Evolutionary conservation across 169 alveolate species (phyloP), one percentile per base, ranked within the genome.

Genomic region (Eimeria sp.): DNA sequence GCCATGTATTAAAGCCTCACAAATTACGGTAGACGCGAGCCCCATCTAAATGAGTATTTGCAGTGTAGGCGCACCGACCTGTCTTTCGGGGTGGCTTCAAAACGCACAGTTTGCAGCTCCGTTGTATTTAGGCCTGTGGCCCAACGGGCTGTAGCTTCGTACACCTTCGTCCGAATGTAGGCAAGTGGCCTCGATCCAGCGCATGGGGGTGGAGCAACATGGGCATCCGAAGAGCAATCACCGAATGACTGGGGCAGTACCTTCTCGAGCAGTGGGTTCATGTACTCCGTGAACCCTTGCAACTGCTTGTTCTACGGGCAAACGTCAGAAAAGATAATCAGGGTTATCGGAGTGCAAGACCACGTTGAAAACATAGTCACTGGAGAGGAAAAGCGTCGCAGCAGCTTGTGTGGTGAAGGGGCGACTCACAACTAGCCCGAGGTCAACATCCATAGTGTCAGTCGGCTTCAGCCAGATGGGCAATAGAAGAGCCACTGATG

Each of bases 71-170:
- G n/a, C n/a, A 62, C 95, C 37, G 11, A 74, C 89, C 95, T 77
- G 37, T 30, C 52, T 23, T 27, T 52, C 30, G 77, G 89, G 72
- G 89, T 40, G 33, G 89, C 78, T 30, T 85, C 93, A 49, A 91
- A 52, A 54, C 91, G 96, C 62, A 76, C 82, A 10, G 56, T 58
- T 14, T 91, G 72, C 60, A 91, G 89, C 91, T 91, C 87, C 82
- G 96, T 80, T 30, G 96, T 80, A 16, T 91, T 91, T 37, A 91
- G 85, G 16, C 96, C 96, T 52, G 96, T 60, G 33, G 85, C 76
- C 96, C 96, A 91, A 8, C 96, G 90, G 87, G 96, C 96, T 25
- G 85, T 91, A 56, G 96, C 91, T 46, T 91, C 96, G 74, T 91
- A 91, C 25, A 20, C 52, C 3, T 64, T 14, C 71, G 76, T 91